These are phyloP conservation scores for Theileria parva DNA, from an alignment of 169 alveolate species.

Conservation along the genomic window DNA sequence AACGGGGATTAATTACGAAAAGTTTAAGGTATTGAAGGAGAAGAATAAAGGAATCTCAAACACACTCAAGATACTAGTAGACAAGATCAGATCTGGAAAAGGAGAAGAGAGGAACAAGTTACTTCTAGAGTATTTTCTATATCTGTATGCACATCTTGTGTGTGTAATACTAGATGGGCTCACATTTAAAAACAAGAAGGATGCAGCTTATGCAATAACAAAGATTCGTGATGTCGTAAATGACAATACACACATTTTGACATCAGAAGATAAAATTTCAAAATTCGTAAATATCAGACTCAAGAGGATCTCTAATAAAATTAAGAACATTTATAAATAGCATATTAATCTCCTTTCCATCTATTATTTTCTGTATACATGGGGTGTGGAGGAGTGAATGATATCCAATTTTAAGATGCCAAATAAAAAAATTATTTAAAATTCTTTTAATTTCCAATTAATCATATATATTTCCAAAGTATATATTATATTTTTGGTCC, in stretches of 20 bases:
- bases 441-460: neutral
- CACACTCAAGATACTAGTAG: neutral
- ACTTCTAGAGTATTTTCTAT: slow-evolving; percentile 18
- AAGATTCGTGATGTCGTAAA: slow-evolving; percentile 14
- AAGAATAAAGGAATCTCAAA: neutral
- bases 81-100: neutral
- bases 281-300: slow-evolving; percentile 24
- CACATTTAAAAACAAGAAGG: slow-evolving; percentile 28
- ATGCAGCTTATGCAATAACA: slow-evolving; percentile 26
- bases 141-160: slow-evolving; percentile 24
- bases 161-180: slow-evolving; percentile 40
- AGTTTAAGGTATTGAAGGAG: neutral
- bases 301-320: slow-evolving; percentile 8
- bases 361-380: neutral
- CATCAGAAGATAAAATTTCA: slow-evolving; percentile 8
- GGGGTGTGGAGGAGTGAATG: neutral
- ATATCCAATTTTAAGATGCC: neutral
- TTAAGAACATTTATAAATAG: slow-evolving; percentile 27
- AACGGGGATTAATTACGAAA: neutral
- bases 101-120: slow-evolving; percentile 28
- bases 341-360: slow-evolving; percentile 2
- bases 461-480: neutral
- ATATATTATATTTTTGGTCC: neutral
- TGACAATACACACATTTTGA: slow-evolving; percentile 2
- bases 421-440: too few species aligned